Conservation (phyloP, 257 asterid species). For the Rhazya stricta region DNA sequence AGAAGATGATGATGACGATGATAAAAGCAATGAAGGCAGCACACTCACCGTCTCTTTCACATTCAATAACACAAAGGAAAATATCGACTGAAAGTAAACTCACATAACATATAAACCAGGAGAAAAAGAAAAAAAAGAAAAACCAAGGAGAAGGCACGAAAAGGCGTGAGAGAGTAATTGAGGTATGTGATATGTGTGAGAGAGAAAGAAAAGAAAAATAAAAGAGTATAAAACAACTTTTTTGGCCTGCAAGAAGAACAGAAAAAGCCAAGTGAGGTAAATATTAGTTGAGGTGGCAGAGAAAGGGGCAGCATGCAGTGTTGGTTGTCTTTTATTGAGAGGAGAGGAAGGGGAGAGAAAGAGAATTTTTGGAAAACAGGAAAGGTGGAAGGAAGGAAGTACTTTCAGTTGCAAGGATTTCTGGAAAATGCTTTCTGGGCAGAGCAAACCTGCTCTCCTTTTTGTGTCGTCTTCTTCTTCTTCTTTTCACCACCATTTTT, state of each 20-base stretch:
- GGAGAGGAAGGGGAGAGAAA: slow-evolving; percentile 11
- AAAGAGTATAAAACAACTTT: slow-evolving; percentile 15
- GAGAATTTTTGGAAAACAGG: slow-evolving; percentile 61
- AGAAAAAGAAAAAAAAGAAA: slow-evolving; percentile 20
- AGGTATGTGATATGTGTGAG: slow-evolving; percentile 5
- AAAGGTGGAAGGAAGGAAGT: slow-evolving; percentile 31
- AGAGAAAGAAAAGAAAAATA: not conserved
- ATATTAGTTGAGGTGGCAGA: slow-evolving; percentile 25
- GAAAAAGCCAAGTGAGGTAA: slow-evolving; percentile 17
- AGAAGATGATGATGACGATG: slow-evolving; percentile 28
- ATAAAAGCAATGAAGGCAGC: slow-evolving; percentile 16
- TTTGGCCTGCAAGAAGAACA: slow-evolving; percentile 18
- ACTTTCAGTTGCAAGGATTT: slow-evolving; percentile 55
- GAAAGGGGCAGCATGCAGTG: slow-evolving; percentile 23
- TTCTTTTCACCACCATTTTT: slow-evolving; percentile 11
- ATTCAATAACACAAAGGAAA: slow-evolving; percentile 32
- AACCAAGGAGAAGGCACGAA: not conserved
- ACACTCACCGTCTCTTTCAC: slow-evolving; percentile 40
- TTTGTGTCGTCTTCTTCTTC: slow-evolving; percentile 28
- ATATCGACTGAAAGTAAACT: slow-evolving; percentile 4
- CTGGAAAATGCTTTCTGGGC: slow-evolving; percentile 37
- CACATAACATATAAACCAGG: not conserved
- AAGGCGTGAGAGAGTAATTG: not conserved
- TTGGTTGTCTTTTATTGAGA: slow-evolving; percentile 17
- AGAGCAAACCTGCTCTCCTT: slow-evolving; percentile 30